These are phyloP conservation scores for Nicotiana sylvestris DNA, from an alignment of 257 asterid species.

Conservation along the genomic window DNA sequence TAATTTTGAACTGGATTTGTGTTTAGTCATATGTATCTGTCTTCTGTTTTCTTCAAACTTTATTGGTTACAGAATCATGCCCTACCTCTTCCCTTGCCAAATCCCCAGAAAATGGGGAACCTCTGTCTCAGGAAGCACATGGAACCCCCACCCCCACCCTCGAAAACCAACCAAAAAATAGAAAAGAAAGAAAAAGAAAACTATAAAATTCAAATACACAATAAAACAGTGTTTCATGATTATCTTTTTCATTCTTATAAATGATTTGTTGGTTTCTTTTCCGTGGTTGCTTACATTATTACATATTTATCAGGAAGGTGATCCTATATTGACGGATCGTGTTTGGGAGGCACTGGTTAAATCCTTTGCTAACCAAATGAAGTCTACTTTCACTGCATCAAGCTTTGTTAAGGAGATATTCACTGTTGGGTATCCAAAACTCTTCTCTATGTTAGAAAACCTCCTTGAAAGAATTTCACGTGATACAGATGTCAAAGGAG, in stretches of 20 bases:
- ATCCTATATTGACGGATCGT: slow-evolving; percentile 80
- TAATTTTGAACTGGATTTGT: background rate
- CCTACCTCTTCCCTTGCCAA: background rate
- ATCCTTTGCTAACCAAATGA: slow-evolving; percentile 93
- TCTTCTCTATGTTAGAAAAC: slow-evolving; percentile 69
- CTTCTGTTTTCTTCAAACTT: background rate
- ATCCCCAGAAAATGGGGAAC: background rate
- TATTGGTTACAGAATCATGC: background rate
- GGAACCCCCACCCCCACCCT: background rate
- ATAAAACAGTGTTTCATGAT: background rate
- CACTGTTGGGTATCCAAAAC: slow-evolving; percentile 90
- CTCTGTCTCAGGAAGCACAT: background rate
- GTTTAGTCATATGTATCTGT: background rate
- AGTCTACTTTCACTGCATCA: slow-evolving; percentile 87
- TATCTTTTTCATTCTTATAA: background rate
- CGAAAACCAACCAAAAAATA: background rate
- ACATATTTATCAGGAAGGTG: slow-evolving; percentile 68
- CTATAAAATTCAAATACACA: background rate
- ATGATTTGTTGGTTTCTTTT: background rate
- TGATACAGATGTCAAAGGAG: slow-evolving; percentile 98
- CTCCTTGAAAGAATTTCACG: slow-evolving; percentile 94
- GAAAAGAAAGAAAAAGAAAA: too few species aligned
- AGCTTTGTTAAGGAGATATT: slow-evolving; percentile 93
- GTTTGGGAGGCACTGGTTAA: slow-evolving; percentile 90
- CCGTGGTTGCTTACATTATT: slow-evolving; percentile 20